Conservation (phyloP, 768 basidiomycete species). For the Mycena vulgaris region DNA sequence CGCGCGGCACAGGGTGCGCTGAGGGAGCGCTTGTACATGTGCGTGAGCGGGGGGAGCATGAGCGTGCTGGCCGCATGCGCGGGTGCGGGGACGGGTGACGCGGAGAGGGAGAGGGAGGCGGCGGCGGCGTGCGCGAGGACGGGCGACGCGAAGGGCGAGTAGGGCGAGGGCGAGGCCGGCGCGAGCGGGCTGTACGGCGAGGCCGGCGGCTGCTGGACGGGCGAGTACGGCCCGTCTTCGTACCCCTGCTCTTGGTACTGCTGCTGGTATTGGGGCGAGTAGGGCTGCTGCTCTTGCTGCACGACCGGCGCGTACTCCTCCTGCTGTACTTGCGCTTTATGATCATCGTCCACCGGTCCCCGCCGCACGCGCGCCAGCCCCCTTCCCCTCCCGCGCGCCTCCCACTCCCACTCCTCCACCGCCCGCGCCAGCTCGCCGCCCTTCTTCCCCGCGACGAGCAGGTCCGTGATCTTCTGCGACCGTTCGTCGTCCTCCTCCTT, state of each 20-base stretch:
- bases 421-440: constrained; percentile 74
- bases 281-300: background rate
- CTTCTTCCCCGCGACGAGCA: constrained; percentile 77
- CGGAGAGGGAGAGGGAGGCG: background rate
- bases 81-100: background rate
- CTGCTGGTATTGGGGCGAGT: background rate
- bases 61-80: constrained; percentile 11
- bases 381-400: constrained; percentile 35
- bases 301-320: background rate
- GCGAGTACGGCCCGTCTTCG: background rate
- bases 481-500: constrained; percentile 62
- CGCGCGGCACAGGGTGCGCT: constrained; percentile 59
- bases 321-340: no score
- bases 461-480: constrained; percentile 76
- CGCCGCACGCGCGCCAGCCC: background rate
- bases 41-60: constrained; percentile 60
- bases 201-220: background rate
- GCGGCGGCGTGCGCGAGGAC: background rate
- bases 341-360: no score
- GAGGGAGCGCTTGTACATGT: constrained; percentile 77
- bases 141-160: constrained; percentile 11
- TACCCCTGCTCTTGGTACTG: no score
- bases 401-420: constrained; percentile 72
- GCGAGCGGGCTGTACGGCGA: constrained; percentile 3
- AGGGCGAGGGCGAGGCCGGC: background rate